A percentile compares a stretch with the other conserved stretches of the same genome.
Evolutionary conservation across 148 eudicot species (phyloP).

Genomic region (Nepenthes gracilis): DNA sequence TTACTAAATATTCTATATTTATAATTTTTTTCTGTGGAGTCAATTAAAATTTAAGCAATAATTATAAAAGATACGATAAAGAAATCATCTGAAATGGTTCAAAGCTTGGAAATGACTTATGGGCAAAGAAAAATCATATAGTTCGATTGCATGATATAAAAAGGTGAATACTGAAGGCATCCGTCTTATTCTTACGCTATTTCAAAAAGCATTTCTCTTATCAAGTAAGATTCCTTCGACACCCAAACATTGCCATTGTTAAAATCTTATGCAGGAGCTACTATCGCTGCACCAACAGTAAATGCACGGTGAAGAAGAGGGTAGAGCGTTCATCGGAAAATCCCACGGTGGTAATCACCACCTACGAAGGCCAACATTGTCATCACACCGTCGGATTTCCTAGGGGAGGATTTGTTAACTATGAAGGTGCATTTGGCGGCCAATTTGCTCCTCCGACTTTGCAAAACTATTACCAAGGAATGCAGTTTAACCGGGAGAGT

Average conservation of each 20-base stretch:
- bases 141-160: not conserved
- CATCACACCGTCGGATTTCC: slow-evolving; percentile 81
- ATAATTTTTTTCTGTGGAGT: no score
- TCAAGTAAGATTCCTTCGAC: no score
- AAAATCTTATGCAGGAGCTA: slow-evolving; percentile 58
- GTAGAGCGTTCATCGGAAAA: slow-evolving; percentile 84
- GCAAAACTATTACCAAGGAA: slow-evolving; percentile 18
- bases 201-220: not conserved
- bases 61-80: no score
- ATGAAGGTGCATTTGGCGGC: slow-evolving; percentile 35
- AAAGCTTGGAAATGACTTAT: no score
- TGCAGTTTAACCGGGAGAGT: slow-evolving; percentile 28
- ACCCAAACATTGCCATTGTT: no score
- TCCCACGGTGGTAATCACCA: slow-evolving; percentile 72
- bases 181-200: not conserved
- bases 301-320: slow-evolving; percentile 90
- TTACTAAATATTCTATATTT: no score
- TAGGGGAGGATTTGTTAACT: slow-evolving; percentile 37
- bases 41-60: no score
- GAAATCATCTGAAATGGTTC: no score
- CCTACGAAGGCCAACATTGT: slow-evolving; percentile 94
- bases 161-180: not conserved
- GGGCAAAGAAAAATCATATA: no score
- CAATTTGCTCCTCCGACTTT: slow-evolving; percentile 27
- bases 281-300: slow-evolving; percentile 84